These are phyloP conservation scores for Aspergillus ruber DNA, from an alignment of 2,329 filamentous ascomycete genomes.

Conservation along the genomic window DNA sequence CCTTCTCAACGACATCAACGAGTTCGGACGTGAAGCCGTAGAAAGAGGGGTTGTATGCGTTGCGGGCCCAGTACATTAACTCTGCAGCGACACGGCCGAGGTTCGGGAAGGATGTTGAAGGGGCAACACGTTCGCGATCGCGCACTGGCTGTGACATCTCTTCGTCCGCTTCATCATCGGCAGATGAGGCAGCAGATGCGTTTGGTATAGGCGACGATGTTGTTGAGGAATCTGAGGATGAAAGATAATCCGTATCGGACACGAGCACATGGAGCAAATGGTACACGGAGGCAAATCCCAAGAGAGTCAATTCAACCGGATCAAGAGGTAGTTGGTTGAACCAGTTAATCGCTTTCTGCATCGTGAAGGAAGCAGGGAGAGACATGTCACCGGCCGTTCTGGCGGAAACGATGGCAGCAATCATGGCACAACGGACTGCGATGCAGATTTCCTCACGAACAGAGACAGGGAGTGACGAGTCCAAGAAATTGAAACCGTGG, in stretches of 20 bases:
- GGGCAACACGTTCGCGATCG: background rate
- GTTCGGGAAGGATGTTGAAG: conserved; percentile 24
- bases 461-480: conserved; percentile 47
- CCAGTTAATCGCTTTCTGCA: conserved; percentile 36
- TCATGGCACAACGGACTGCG: conserved; percentile 55
- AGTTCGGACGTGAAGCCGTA: conserved; percentile 35
- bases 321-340: conserved; percentile 39
- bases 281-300: conserved; percentile 38
- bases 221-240: conserved; percentile 27
- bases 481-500: conserved; percentile 41
- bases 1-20: conserved; percentile 33
- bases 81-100: conserved; percentile 34
- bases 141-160: background rate
- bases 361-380: conserved; percentile 31
- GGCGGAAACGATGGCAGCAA: conserved; percentile 45
- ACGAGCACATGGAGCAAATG: conserved; percentile 37
- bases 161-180: conserved; percentile 22
- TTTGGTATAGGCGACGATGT: conserved; percentile 14
- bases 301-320: conserved; percentile 35
- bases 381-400: conserved; percentile 26
- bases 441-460: conserved; percentile 49
- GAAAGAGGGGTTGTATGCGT: conserved; percentile 39
- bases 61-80: conserved; percentile 39
- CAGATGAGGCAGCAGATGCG: conserved; percentile 14
- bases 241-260: conserved; percentile 34